Conservation (phyloP, 805 yeast genomes). For the Lipomyces sp. region DNA sequence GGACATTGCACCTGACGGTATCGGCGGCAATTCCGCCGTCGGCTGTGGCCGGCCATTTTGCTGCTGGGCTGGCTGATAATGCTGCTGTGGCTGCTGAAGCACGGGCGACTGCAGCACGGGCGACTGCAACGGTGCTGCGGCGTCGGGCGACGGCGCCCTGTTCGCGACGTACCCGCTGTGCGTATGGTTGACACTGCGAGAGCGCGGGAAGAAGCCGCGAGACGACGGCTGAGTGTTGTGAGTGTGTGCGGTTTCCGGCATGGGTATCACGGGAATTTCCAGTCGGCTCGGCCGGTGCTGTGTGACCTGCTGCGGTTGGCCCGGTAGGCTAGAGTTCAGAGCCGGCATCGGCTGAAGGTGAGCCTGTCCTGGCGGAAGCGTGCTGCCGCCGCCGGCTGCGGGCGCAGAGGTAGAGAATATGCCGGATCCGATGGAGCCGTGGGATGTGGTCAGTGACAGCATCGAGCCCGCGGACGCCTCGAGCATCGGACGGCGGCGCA, state of each 20-base stretch:
- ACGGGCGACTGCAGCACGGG: no score
- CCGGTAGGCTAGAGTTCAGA: background rate
- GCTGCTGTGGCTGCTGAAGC: no score
- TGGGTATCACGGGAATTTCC: constrained; percentile 26
- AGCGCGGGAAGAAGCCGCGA: constrained; percentile 22
- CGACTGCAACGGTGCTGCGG: background rate
- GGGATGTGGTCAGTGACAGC: constrained; percentile 1
- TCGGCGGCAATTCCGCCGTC: constrained; percentile 13
- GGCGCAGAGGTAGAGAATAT: background rate
- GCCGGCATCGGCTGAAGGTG: background rate
- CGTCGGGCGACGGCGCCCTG: constrained; percentile 13
- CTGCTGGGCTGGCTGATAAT: background rate
- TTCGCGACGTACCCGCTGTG: constrained; percentile 20
- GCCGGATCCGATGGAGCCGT: background rate
- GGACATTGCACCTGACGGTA: constrained; percentile 9
- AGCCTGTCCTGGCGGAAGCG: background rate
- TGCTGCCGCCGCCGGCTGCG: background rate
- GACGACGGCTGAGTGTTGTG: constrained; percentile 16
- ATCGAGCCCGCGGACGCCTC: constrained; percentile 10
- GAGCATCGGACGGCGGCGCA: constrained; percentile 23
- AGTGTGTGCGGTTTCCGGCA: constrained; percentile 29
- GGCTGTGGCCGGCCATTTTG: background rate
- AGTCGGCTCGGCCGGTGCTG: constrained; percentile 2
- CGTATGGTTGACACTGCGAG: constrained; percentile 24
- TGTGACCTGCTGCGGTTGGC: background rate